Evolutionary conservation across 2,329 filamentous ascomycete genomes (phyloP), one percentile per base, ranked within the genome.

Genomic region (Fonsecaea nubica): DNA sequence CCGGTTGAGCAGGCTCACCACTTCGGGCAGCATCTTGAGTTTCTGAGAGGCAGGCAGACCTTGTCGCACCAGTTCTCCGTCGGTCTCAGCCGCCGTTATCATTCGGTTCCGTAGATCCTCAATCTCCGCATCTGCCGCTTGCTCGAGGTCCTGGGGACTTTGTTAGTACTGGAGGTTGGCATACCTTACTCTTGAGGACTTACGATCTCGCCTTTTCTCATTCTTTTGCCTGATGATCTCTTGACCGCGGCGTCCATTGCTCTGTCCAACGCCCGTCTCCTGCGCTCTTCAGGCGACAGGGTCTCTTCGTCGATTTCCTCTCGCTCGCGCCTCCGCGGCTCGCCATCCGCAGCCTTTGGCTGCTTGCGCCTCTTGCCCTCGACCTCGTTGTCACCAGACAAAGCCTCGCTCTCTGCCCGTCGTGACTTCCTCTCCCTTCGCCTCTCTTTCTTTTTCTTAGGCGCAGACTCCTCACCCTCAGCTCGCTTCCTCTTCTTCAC

Each of bases 171-270:
- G 72, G 63, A 40, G 12, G 36, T 18, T 21, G 40, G 18, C 5
- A 33, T 9, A 4, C 12, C 12, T 40, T 57, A 36, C n/a, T 40
- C 15, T 15, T 30, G 48, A 32, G 9, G 48, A 83, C 89, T 62
- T 84, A 93, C 91, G 77, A 96, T 93, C 13, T 95, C 93, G 76
- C 93, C 91, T 83, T 92, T 92, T 83, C 92, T 94, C 70, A 86
- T 87, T 80, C 81, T 81, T 72, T 90, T 85, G 74, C 92, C 92
- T 63, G 83, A 85, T 10, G 91, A 89, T 72, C 91, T 92, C 82
- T 96, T 96, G 73, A 96, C 83, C 0, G 93, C 93, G 64, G 91
- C 91, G 77, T 97, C 92, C 81, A 98, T 92, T 63, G 92, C 91
- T 72, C 89, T 87, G 74, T 97, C 92, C 61, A 99, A 88, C 21